Base-by-base conservation (phyloP, 2,329 filamentous ascomycete genomes). In the Exophiala oligosperma region DNA sequence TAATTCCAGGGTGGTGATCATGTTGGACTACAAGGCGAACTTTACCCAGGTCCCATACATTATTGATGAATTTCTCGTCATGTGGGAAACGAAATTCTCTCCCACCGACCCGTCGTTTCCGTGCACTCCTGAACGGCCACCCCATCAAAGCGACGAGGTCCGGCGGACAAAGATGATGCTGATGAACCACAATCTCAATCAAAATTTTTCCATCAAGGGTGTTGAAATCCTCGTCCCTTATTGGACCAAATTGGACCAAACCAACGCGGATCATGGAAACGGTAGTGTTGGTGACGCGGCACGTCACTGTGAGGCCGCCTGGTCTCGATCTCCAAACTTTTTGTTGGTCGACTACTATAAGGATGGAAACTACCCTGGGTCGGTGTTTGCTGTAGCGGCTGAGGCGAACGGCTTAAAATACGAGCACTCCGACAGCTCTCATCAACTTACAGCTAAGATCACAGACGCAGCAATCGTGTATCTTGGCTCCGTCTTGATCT, bases 61-160 rank as follows among this genome's bases (percentile, higher is more conserved):
- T 47, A 79, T 96, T 46, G 90, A 95, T 72, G 81, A 96, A 73
- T 96, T 96, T 75, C 83, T 83, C 6, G 89, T 95, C 69, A 82
- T 94, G 75, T 96, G 90, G 89, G 90, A 96, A 76, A 93, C 91
- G 0, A 89, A 90, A 0, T 96, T 95, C 70, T 89, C 91, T 55
- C 91, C 84, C 1, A 83, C 79, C 0, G 73, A 86, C 67, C 74
- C 84, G 2, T 70, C 72, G 0, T 95, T 96, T 71, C 91, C 92
- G 0, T 96, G 92, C 76, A 85, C 77, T 0, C 79, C 87, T 41
- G 84, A 96, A 70, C 86, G 92, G 0, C 92, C 92, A 0, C 90
- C 90, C 0, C 76, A 82, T 43, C 23, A 56, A n/a, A 17, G 8
- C 11, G 21, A 35, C n/a, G 43, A 54, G 7, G 21, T 26, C n/a